These are phyloP conservation scores for Schizopora paradoxa DNA, from an alignment of 1,284 basidiomycete species.

Conservation along the genomic window DNA sequence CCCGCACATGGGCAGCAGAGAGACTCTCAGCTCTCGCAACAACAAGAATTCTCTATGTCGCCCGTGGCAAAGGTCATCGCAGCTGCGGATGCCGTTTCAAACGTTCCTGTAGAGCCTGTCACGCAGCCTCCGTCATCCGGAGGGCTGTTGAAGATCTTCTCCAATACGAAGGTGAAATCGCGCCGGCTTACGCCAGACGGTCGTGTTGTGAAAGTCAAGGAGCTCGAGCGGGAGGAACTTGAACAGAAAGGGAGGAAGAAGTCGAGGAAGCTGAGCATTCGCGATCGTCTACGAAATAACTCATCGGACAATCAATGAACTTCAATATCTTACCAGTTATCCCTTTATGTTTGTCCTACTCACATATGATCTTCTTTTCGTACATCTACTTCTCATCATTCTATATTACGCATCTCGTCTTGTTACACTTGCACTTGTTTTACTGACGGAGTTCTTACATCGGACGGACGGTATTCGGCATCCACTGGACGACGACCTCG, in stretches of 20 bases:
- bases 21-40: not conserved
- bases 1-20: not conserved
- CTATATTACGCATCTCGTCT: not conserved
- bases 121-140: not conserved
- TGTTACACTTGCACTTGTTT: too few relatives aligned
- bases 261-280: not conserved
- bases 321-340: not conserved
- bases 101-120: not conserved
- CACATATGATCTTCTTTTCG: not conserved
- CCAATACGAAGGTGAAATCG: slow-evolving; percentile 8
- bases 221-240: not conserved
- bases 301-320: too few relatives aligned
- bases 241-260: slow-evolving; percentile 11
- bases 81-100: slow-evolving; percentile 12
- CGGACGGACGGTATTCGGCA: too few relatives aligned
- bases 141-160: slow-evolving; percentile 9
- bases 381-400: not conserved
- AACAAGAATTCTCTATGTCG: slow-evolving; percentile 4
- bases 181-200: not conserved
- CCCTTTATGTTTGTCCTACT: slow-evolving; percentile 1
- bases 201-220: not conserved
- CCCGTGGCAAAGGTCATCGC: slow-evolving; percentile 14
- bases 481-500: too few relatives aligned
- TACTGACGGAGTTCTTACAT: too few relatives aligned
- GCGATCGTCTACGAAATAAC: too few relatives aligned